Conservation (phyloP, 164 flowering plant species). For the Vitis rotundifolia region DNA sequence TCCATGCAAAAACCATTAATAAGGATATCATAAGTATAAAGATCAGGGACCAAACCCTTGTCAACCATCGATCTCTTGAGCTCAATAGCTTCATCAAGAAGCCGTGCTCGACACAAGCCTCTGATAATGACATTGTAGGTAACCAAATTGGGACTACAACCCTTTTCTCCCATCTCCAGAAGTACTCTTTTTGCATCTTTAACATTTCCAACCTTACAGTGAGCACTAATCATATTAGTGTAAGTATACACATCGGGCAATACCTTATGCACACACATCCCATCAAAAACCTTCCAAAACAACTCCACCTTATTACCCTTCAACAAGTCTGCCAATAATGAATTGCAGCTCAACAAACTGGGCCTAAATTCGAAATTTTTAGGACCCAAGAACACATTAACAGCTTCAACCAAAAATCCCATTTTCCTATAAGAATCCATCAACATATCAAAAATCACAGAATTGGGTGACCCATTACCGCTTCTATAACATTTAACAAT, state of each 20-base stretch:
- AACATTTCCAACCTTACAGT: constrained; percentile 54
- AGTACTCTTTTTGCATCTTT: constrained; percentile 47
- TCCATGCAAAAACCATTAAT: constrained; percentile 22
- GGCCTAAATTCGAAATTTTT: constrained; percentile 17
- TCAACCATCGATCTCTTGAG: constrained; percentile 43
- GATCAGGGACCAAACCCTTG: constrained; percentile 43
- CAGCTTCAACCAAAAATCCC: too few relatives aligned
- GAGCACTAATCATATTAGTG: constrained; percentile 52
- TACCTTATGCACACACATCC: constrained; percentile 42
- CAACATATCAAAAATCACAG: too few relatives aligned
- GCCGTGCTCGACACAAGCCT: constrained; percentile 60
- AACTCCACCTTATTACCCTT: background rate
- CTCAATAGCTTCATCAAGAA: constrained; percentile 26
- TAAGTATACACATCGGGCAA: constrained; percentile 66
- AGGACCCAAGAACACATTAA: too few relatives aligned
- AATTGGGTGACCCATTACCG: too few relatives aligned
- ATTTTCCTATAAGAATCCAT: too few relatives aligned
- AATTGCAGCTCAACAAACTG: constrained; percentile 55
- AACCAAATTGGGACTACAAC: constrained; percentile 53
- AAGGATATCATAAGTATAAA: constrained; percentile 16
- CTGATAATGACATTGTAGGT: constrained; percentile 63
- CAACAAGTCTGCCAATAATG: constrained; percentile 2
- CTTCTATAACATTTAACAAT: too few relatives aligned
- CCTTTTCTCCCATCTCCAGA: constrained; percentile 63
- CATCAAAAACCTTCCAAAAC: constrained; percentile 71